A percentile compares a stretch with the other conserved stretches of the same genome.
Evolutionary conservation across 1,284 basidiomycete species (phyloP).

Genomic region (Taiwanofungus camphoratus): DNA sequence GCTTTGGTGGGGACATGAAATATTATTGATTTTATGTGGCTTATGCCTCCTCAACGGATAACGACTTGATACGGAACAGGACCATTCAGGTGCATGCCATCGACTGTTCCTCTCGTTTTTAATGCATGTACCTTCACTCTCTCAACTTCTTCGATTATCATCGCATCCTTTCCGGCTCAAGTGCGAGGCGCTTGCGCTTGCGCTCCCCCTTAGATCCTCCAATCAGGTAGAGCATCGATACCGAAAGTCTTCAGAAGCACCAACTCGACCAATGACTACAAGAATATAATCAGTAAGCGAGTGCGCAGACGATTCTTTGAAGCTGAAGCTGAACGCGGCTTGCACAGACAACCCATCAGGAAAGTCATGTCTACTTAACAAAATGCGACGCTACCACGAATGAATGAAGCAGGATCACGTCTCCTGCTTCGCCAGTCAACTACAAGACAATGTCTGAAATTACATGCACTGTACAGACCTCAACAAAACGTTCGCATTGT

Average conservation of each 20-base stretch:
- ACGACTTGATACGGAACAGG: conserved; percentile 26
- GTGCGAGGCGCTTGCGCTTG: conserved; percentile 23
- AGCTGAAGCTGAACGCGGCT: conserved; percentile 32
- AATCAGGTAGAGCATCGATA: conserved; percentile 21
- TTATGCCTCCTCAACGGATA: conserved; percentile 6
- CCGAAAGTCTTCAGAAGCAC: conserved; percentile 30
- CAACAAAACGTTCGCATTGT: conserved; percentile 26
- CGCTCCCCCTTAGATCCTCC: conserved; percentile 26
- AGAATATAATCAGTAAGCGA: too few relatives aligned
- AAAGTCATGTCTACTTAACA: not conserved
- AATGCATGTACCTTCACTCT: conserved; percentile 26
- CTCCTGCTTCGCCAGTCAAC: conserved; percentile 32
- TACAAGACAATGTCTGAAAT: conserved; percentile 3
- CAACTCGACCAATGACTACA: conserved; percentile 23
- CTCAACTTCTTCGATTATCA: conserved; percentile 26
- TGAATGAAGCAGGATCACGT: conserved; percentile 34
- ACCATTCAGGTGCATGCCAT: conserved; percentile 30
- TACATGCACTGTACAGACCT: conserved; percentile 13
- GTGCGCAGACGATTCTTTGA: conserved; percentile 32
- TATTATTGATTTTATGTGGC: too few relatives aligned
- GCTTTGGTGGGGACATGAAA: too few relatives aligned
- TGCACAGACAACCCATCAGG: not conserved
- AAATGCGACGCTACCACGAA: conserved; percentile 27
- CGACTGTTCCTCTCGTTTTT: conserved; percentile 23
- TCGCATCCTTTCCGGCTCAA: conserved; percentile 26